Conservation (phyloP, 768 basidiomycete species). For the Paxillus involutus region DNA sequence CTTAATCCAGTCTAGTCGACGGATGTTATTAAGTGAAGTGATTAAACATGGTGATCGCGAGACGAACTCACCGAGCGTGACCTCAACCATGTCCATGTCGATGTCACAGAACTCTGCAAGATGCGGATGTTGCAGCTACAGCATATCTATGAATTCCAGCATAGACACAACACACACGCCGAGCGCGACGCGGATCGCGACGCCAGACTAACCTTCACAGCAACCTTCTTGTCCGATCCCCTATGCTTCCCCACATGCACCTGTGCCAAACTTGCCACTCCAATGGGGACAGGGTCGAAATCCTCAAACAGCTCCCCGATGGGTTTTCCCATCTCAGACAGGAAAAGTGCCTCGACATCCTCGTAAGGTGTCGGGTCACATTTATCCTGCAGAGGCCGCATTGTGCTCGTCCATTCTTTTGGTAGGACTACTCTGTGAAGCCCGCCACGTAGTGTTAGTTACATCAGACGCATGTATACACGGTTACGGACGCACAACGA, state of each 20-base stretch:
- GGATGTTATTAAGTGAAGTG: constrained; percentile 1
- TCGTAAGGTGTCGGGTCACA: constrained; percentile 88
- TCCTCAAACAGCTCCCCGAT: constrained; percentile 79
- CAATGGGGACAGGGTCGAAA: constrained; percentile 86
- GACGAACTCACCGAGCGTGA: constrained; percentile 54
- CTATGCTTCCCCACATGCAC: constrained; percentile 84
- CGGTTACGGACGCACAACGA: constrained; percentile 44
- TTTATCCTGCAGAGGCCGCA: constrained; percentile 80
- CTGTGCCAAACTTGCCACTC: constrained; percentile 95
- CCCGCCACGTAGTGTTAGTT: constrained; percentile 9
- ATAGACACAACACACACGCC: not conserved
- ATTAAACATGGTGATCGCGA: not conserved
- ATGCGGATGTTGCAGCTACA: constrained; percentile 86
- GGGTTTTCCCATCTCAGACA: constrained; percentile 72
- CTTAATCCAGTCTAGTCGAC: constrained; percentile 72
- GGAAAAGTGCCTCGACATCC: constrained; percentile 73
- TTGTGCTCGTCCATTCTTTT: constrained; percentile 58
- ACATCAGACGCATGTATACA: constrained; percentile 27
- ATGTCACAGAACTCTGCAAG: constrained; percentile 89
- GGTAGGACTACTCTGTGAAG: constrained; percentile 51
- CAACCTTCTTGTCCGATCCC: constrained; percentile 71
- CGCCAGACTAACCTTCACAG: constrained; percentile 66
- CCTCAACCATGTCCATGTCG: constrained; percentile 85
- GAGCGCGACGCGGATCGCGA: not conserved
- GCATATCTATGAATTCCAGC: constrained; percentile 6